phyloP scores from a whole-genome alignment of 805 yeast genomes.

The Cyberlindnera galapagoensis region DNA sequence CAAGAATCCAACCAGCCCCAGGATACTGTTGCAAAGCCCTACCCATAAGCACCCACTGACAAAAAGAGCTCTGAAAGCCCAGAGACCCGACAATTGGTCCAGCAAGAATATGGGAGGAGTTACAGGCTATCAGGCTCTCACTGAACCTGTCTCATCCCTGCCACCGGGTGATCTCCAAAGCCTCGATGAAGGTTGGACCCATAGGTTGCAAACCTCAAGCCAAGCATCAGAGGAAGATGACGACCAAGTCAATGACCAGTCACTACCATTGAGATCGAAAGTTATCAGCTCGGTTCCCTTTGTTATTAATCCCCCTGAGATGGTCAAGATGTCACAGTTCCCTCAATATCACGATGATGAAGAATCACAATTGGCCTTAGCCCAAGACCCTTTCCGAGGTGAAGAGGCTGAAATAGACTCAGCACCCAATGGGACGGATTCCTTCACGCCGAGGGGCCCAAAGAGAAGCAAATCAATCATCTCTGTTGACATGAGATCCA shows the following conservation, averaged over 20 bases:
- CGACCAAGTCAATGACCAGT: conserved; percentile 3
- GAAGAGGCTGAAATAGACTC: too few relatives aligned
- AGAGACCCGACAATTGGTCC: background rate
- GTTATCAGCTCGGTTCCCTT: conserved; percentile 7
- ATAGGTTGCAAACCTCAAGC: background rate
- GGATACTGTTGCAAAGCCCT: too few relatives aligned
- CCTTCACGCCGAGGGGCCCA: background rate
- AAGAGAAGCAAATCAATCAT: conserved; percentile 18
- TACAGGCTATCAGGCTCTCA: too few relatives aligned
- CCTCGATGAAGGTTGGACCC: too few relatives aligned
- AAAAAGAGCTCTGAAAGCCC: too few relatives aligned
- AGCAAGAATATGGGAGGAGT: too few relatives aligned
- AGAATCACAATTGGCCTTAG: conserved; percentile 4
- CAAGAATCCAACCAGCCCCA: too few relatives aligned
- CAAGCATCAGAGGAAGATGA: background rate
- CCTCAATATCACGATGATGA: conserved; percentile 3
- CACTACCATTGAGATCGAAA: conserved; percentile 4
- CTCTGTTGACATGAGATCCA: conserved; percentile 18
- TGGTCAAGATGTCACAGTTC: background rate
- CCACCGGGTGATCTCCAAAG: too few relatives aligned
- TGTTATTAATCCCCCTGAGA: conserved; percentile 11
- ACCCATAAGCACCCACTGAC: too few relatives aligned
- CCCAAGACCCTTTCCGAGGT: conserved; percentile 1
- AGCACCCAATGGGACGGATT: conserved; percentile 1
- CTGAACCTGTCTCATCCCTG: too few relatives aligned